A percentile compares a stretch with the other conserved stretches of the same genome.
These are phyloP conservation scores for Brassica balearica DNA, from an alignment of 441 rosid species.

Conservation along the genomic window DNA sequence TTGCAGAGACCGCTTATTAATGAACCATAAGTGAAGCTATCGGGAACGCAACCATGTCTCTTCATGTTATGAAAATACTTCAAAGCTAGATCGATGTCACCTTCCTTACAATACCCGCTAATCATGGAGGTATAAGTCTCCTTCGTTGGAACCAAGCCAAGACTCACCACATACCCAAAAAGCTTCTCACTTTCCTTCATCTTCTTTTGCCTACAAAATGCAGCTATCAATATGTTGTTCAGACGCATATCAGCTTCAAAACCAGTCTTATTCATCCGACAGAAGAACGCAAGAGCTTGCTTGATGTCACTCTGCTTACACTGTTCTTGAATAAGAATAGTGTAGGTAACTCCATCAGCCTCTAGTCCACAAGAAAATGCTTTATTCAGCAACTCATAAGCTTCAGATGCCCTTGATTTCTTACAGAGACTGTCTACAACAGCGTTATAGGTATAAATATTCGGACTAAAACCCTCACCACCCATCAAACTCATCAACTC, in stretches of 20 bases:
- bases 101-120: constrained; percentile 70
- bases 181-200: constrained; percentile 74
- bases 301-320: constrained; percentile 57
- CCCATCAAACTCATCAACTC: constrained; percentile 77
- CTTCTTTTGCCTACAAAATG: constrained; percentile 69
- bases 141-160: constrained; percentile 74
- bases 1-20: constrained; percentile 85
- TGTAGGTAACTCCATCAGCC: constrained; percentile 78
- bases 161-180: constrained; percentile 52
- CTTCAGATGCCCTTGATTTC: constrained; percentile 72
- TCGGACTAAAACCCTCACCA: constrained; percentile 64
- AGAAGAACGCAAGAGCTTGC: constrained; percentile 61
- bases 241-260: constrained; percentile 65
- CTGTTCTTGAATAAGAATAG: constrained; percentile 83
- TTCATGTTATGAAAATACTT: constrained; percentile 66
- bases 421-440: constrained; percentile 68
- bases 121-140: constrained; percentile 91
- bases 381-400: constrained; percentile 60
- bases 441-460: constrained; percentile 67
- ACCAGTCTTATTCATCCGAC: constrained; percentile 75
- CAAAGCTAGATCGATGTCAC: constrained; percentile 55
- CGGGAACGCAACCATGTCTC: constrained; percentile 66
- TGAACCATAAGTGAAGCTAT: constrained; percentile 79
- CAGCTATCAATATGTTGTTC: constrained; percentile 70
- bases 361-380: constrained; percentile 61